Evolutionary conservation across 192 early-diverging fungal species (phyloP).

Genomic region (Coemansia sp.): DNA sequence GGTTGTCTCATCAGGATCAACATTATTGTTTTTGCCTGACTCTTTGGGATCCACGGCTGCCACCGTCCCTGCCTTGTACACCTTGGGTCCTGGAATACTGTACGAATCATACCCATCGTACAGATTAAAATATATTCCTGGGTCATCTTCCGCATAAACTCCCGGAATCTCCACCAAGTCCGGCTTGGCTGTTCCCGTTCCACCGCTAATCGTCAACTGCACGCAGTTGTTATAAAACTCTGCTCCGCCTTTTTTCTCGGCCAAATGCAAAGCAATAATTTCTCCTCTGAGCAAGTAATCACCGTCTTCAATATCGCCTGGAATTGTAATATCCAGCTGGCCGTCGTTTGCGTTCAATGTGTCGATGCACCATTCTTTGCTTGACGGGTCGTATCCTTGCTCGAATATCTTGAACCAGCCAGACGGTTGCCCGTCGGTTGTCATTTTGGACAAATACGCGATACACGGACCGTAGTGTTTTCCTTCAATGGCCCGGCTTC

Average conservation of each 20-base stretch:
- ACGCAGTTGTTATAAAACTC: conserved; percentile 31
- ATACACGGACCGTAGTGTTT: conserved; percentile 33
- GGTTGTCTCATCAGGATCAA: too few relatives aligned
- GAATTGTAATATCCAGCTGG: conserved; percentile 23
- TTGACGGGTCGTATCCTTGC: conserved; percentile 19
- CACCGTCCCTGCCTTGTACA: conserved; percentile 2
- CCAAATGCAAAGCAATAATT: conserved; percentile 28
- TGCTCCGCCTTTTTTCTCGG: conserved; percentile 3
- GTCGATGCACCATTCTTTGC: conserved; percentile 37
- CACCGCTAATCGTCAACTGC: conserved; percentile 11
- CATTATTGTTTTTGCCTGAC: too few relatives aligned
- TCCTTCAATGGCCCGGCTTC: neutral
- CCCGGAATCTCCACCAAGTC: conserved; percentile 18
- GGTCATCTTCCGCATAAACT: conserved; percentile 14
- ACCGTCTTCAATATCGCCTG: conserved; percentile 21
- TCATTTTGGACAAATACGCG: conserved; percentile 24
- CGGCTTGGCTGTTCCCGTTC: conserved; percentile 13
- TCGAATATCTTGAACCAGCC: conserved; percentile 43
- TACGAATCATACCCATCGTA: conserved; percentile 12
- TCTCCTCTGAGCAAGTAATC: conserved; percentile 24
- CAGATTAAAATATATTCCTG: conserved; percentile 15
- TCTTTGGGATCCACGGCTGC: too few relatives aligned
- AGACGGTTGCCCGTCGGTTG: conserved; percentile 7
- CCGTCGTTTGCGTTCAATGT: conserved; percentile 23
- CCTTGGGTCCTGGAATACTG: conserved; percentile 13